A percentile compares a stretch with the other conserved stretches of the same genome.
phyloP scores from a whole-genome alignment of 306 rosid species.

The Comarum palustre region DNA sequence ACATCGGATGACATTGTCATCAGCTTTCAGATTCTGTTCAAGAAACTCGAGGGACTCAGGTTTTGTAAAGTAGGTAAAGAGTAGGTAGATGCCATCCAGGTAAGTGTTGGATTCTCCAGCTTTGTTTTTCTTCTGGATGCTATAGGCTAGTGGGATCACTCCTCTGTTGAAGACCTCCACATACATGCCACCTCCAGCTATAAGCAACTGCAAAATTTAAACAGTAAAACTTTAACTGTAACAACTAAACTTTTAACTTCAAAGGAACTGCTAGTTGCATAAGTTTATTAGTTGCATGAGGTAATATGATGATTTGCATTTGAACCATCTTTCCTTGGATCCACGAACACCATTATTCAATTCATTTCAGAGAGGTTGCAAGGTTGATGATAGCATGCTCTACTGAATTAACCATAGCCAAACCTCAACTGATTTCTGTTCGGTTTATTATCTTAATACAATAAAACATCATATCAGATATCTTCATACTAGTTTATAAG shows the following conservation, averaged over 20 bases:
- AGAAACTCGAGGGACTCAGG: constrained; percentile 59
- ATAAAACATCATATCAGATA: not conserved
- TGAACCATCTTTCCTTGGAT: not conserved
- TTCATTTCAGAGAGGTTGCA: not conserved
- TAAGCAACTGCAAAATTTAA: constrained; percentile 70
- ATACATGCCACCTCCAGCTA: constrained; percentile 99
- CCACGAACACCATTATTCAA: not conserved
- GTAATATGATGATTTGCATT: not conserved
- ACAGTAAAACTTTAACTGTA: constrained; percentile 10
- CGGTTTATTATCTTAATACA: not conserved
- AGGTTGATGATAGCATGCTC: not conserved
- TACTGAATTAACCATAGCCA: not conserved
- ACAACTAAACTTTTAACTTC: constrained; percentile 4
- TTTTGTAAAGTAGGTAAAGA: constrained; percentile 80
- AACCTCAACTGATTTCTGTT: not conserved
- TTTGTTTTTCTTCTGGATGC: constrained; percentile 78
- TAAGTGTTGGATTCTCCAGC: constrained; percentile 79
- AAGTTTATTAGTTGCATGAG: too few species aligned
- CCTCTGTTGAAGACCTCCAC: constrained; percentile 91
- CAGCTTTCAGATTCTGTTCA: constrained; percentile 49
- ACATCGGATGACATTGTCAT: constrained; percentile 70
- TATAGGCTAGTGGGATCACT: constrained; percentile 70
- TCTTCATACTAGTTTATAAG: not conserved
- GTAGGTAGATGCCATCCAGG: constrained; percentile 88
- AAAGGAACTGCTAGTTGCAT: not conserved